A percentile compares a stretch with the other conserved stretches of the same genome.
Conservation (phyloP, 345 rosid genomes). For the Hibiscus mutabilis region DNA sequence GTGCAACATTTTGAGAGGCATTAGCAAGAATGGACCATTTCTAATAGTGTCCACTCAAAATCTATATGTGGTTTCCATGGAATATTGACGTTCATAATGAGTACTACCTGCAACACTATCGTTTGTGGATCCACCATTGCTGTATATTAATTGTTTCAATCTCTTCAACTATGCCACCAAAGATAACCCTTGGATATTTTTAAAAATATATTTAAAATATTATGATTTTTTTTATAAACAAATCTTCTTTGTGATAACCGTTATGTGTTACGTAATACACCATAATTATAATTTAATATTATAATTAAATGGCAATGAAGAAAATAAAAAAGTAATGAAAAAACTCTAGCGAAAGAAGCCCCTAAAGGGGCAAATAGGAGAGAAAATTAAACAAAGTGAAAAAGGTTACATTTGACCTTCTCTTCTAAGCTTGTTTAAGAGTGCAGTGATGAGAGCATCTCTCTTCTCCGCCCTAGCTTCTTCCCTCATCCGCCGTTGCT, state of each 20-base stretch:
- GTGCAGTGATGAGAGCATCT: slow-evolving; percentile 71
- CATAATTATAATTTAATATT: not conserved
- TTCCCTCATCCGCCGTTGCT: slow-evolving; percentile 76
- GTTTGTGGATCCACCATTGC: slow-evolving; percentile 13
- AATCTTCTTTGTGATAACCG: too few relatives aligned
- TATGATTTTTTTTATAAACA: too few relatives aligned
- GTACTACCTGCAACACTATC: slow-evolving; percentile 23
- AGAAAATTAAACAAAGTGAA: not conserved
- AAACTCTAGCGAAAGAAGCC: not conserved
- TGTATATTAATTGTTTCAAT: not conserved
- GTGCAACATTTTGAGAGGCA: slow-evolving; percentile 9
- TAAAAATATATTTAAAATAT: too few relatives aligned
- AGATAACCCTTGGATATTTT: slow-evolving; percentile 7
- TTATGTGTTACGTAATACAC: too few relatives aligned
- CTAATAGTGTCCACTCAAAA: slow-evolving; percentile 8
- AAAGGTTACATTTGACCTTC: slow-evolving; percentile 28
- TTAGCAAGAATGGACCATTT: slow-evolving; percentile 22
- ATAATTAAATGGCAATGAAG: not conserved
- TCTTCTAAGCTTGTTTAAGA: slow-evolving; percentile 62
- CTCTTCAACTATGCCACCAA: slow-evolving; percentile 15
- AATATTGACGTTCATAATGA: not conserved
- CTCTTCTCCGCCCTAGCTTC: slow-evolving; percentile 95
- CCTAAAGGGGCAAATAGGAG: not conserved
- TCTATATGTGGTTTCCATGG: not conserved
- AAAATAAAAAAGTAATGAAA: not conserved